phyloP scores from a whole-genome alignment of 257 asterid genomes.

The Hygrophila difformis region DNA sequence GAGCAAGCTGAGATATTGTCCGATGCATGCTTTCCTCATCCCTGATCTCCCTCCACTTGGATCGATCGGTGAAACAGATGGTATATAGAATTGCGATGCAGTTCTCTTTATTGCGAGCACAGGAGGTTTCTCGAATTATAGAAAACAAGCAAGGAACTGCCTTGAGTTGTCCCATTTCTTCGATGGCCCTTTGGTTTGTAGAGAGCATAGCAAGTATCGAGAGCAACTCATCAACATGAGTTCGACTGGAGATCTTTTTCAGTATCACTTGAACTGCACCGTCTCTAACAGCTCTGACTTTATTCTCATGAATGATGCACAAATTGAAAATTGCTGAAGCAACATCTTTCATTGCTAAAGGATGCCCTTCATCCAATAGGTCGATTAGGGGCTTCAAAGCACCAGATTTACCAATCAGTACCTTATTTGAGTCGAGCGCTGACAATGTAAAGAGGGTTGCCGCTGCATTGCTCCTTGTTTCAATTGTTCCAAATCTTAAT shows the following conservation, averaged over 20 bases:
- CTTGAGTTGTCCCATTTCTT: conserved; percentile 39
- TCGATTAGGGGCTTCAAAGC: conserved; percentile 61
- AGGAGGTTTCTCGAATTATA: conserved; percentile 11
- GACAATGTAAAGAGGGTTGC: conserved; percentile 84
- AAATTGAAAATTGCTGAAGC: conserved; percentile 76
- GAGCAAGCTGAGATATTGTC: conserved; percentile 22
- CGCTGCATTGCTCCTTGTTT: conserved; percentile 78
- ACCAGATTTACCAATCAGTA: conserved; percentile 64
- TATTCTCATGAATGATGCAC: conserved; percentile 65
- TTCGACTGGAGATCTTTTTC: conserved; percentile 37
- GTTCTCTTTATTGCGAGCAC: no score
- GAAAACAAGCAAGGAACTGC: conserved; percentile 39
- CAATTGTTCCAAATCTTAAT: conserved; percentile 47
- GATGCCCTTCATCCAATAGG: conserved; percentile 61
- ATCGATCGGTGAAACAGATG: no score
- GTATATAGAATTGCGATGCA: no score
- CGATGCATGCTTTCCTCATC: no score
- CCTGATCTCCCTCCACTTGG: no score
- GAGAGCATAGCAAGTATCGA: conserved; percentile 85
- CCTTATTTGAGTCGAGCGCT: conserved; percentile 73
- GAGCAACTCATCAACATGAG: conserved; percentile 69
- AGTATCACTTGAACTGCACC: conserved; percentile 63
- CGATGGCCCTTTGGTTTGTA: conserved; percentile 14
- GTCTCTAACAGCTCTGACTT: conserved; percentile 56
- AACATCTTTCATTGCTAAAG: conserved; percentile 56